Conservation (phyloP, 257 asterid genomes). For the Cinchona pubescens region DNA sequence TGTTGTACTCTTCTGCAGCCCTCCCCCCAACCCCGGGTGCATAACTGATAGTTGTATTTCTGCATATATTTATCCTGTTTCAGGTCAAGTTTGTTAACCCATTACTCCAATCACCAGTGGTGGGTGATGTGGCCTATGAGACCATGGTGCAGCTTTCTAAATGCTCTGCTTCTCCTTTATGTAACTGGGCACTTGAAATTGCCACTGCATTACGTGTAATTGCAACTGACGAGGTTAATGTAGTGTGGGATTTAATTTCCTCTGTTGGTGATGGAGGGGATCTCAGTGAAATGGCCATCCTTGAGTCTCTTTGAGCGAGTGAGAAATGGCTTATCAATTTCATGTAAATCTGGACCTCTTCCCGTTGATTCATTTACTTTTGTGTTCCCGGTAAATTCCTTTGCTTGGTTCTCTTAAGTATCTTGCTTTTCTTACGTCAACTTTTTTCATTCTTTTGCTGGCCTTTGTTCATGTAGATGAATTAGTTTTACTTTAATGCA, state of each 20-base stretch:
- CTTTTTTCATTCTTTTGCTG: slow-evolving; percentile 15
- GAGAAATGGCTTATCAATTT: slow-evolving; percentile 67
- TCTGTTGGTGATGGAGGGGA: slow-evolving; percentile 58
- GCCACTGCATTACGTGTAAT: slow-evolving; percentile 85
- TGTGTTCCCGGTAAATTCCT: slow-evolving; percentile 74
- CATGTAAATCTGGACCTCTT: slow-evolving; percentile 93
- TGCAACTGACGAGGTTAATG: slow-evolving; percentile 54
- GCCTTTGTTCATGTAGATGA: background rate
- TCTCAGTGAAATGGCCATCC: slow-evolving; percentile 53
- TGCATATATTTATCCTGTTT: slow-evolving; percentile 5
- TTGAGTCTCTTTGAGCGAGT: slow-evolving; percentile 77
- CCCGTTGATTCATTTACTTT: slow-evolving; percentile 93
- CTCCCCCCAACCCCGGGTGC: too few species aligned
- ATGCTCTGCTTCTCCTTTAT: slow-evolving; percentile 78
- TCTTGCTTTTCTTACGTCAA: too few species aligned
- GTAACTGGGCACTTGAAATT: slow-evolving; percentile 94
- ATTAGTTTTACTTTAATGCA: slow-evolving; percentile 29
- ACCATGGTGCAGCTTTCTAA: slow-evolving; percentile 79
- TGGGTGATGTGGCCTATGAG: slow-evolving; percentile 87
- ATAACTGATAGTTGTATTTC: background rate
- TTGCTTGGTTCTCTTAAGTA: background rate
- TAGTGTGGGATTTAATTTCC: slow-evolving; percentile 67
- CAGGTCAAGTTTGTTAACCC: slow-evolving; percentile 81
- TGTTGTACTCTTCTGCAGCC: too few species aligned
- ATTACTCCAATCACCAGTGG: slow-evolving; percentile 69